phyloP scores from a whole-genome alignment of 768 basidiomycete species.

The Boletus reticuloceps region DNA sequence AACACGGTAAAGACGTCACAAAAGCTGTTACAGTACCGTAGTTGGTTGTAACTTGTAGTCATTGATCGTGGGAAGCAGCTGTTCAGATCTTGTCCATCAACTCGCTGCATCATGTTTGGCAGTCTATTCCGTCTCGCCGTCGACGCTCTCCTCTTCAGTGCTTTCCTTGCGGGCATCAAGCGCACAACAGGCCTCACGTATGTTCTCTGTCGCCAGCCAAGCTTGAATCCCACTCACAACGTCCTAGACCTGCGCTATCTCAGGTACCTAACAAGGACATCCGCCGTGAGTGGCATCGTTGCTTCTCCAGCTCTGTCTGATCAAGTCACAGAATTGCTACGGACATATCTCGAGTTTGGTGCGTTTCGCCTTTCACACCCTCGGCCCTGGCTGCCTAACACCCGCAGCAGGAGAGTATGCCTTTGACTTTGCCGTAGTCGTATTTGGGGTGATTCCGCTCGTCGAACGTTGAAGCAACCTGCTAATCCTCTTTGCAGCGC shows the following conservation, averaged over 20 bases:
- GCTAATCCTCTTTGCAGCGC: slow-evolving; percentile 42
- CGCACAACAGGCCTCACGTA: slow-evolving; percentile 86
- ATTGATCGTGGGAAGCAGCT: slow-evolving; percentile 17
- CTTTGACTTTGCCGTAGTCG: slow-evolving; percentile 83
- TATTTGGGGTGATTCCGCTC: slow-evolving; percentile 59
- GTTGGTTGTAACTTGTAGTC: slow-evolving; percentile 10
- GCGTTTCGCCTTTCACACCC: slow-evolving; percentile 20
- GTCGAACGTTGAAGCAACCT: background rate
- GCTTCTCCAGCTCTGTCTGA: background rate
- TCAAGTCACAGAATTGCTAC: slow-evolving; percentile 54
- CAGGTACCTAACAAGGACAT: slow-evolving; percentile 87
- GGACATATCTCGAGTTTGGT: slow-evolving; percentile 82
- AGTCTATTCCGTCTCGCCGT: slow-evolving; percentile 60
- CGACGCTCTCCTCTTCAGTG: slow-evolving; percentile 76
- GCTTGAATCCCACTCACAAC: background rate
- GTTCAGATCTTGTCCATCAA: background rate
- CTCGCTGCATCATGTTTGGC: slow-evolving; percentile 25
- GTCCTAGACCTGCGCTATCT: slow-evolving; percentile 62
- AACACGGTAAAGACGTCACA: slow-evolving; percentile 44
- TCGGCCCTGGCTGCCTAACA: background rate
- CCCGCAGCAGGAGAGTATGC: slow-evolving; percentile 66
- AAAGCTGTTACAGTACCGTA: slow-evolving; percentile 30
- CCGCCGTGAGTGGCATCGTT: slow-evolving; percentile 57
- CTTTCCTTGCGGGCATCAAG: slow-evolving; percentile 81
- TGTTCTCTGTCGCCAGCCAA: slow-evolving; percentile 27